phyloP scores from a whole-genome alignment of 768 basidiomycete genomes.

The Cystofilobasidium capitatum region DNA sequence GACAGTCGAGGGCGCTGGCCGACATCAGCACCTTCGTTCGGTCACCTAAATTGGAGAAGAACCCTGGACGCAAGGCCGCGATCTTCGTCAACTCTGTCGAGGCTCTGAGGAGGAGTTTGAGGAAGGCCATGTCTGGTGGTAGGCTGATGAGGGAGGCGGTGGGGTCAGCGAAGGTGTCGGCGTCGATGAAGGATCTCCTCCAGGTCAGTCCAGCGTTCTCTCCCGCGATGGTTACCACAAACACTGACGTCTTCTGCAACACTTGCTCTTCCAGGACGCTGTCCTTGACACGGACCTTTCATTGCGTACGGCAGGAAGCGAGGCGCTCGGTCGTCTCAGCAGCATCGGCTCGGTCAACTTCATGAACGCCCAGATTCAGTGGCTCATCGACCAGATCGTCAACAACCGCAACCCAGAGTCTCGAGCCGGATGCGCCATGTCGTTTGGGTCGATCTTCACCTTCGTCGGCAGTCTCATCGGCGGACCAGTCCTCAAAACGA shows the following conservation, averaged over 20 bases:
- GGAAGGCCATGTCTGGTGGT: constrained; percentile 31
- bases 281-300: constrained; percentile 69
- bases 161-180: constrained; percentile 34
- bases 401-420: constrained; percentile 85
- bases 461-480: constrained; percentile 91
- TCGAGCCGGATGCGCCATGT: constrained; percentile 84
- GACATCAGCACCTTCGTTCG: constrained; percentile 51
- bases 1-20: constrained; percentile 38
- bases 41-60: constrained; percentile 74
- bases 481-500: constrained; percentile 86
- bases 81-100: constrained; percentile 69
- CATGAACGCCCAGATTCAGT: constrained; percentile 76
- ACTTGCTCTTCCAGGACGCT: constrained; percentile 49
- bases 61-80: constrained; percentile 74
- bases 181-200: constrained; percentile 52
- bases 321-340: constrained; percentile 77
- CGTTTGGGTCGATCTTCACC: constrained; percentile 83
- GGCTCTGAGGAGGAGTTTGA: constrained; percentile 61
- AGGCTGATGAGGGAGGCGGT: constrained; percentile 33
- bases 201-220: constrained; percentile 48
- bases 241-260: constrained; percentile 7
- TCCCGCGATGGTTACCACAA: constrained; percentile 14
- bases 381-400: constrained; percentile 84
- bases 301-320: constrained; percentile 68
- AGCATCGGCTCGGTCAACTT: constrained; percentile 73